Base-by-base conservation (phyloP, 2,329 filamentous ascomycete species). In the Pleomassaria siparia region DNA sequence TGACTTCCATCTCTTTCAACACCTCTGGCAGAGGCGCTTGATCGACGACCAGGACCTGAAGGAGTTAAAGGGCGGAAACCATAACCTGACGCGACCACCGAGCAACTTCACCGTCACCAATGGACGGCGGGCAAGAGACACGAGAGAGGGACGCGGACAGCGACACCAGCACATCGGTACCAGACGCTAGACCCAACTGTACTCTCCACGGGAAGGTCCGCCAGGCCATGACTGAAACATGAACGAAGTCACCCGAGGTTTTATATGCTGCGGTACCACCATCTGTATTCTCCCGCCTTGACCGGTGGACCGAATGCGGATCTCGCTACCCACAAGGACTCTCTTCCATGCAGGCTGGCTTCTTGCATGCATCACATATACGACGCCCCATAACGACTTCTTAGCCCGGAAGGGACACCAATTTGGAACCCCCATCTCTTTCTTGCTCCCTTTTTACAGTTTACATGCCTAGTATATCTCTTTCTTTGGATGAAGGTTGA, bases 11-110 rank as follows among this genome's bases (percentile, higher is more conserved):
- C 52, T 70, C 2, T 67, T 60, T 22, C 51, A 59, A 7, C 54
- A 63, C 39, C 50, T 70, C 28, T 70, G 66, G 66, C 55, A 58
- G 46, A 56, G 55, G 40, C 45, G 60, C 10, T 43, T 69, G 41
- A 69, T 69, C 20, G 63, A 58, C 26, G 56, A 59, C n/a, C 51
- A 62, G 20, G 66, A 67, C 26, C 47, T 64, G 29, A 67, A 70
- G 47, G 67, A 69, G 47, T 40, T 69, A 39, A 62, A 59, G 26
- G 59, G 60, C 7, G 65, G 64, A 12, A 65, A 64, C 11, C 59
- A 64, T 29, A 63, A 60, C 15, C 29, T 67, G 44, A 54, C 46
- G 3, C 41, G 43, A 4, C 36, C 45, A 9, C 62, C 52, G 1
- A 43, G 32, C 0, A 66, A 63, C 43, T 64, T 54, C 47, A 55